These are phyloP conservation scores for Mycena citricolor DNA, from an alignment of 1,284 basidiomycete species.

Conservation along the genomic window DNA sequence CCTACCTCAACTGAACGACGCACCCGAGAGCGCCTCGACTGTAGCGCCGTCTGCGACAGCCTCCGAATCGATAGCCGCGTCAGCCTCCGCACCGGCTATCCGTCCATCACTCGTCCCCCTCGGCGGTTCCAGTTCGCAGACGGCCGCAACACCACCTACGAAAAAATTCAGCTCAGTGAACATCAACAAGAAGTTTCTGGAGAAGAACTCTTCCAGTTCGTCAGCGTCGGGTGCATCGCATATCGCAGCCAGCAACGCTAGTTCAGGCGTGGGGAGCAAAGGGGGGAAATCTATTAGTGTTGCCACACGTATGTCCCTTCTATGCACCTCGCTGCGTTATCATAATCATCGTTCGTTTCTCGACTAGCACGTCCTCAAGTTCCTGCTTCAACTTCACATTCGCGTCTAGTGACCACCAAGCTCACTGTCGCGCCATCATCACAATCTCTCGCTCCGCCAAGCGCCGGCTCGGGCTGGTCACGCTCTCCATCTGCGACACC, in stretches of 20 bases:
- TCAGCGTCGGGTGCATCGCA: slow-evolving; percentile 30
- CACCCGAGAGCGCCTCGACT: slow-evolving; percentile 1
- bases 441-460: slow-evolving; percentile 40
- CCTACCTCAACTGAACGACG: slow-evolving; percentile 18
- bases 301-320: background rate
- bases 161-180: slow-evolving; percentile 87
- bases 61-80: slow-evolving; percentile 4
- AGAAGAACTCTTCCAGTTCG: slow-evolving; percentile 67
- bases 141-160: slow-evolving; percentile 46
- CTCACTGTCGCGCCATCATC: slow-evolving; percentile 62
- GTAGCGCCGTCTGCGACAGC: background rate
- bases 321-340: too few species aligned
- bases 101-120: slow-evolving; percentile 45
- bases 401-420: slow-evolving; percentile 82
- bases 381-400: slow-evolving; percentile 60
- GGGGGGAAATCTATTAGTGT: slow-evolving; percentile 49
- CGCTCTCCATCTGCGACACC: slow-evolving; percentile 72
- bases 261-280: slow-evolving; percentile 37
- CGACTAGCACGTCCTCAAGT: slow-evolving; percentile 54
- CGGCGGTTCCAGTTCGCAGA: slow-evolving; percentile 29
- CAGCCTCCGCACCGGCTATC: slow-evolving; percentile 20
- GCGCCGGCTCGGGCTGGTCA: slow-evolving; percentile 71
- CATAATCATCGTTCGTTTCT: slow-evolving; percentile 13
- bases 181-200: slow-evolving; percentile 92
- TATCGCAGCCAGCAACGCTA: slow-evolving; percentile 27